Conservation (phyloP, 371 early-diverging fungal species). For the Sporodiniella umbellata region DNA sequence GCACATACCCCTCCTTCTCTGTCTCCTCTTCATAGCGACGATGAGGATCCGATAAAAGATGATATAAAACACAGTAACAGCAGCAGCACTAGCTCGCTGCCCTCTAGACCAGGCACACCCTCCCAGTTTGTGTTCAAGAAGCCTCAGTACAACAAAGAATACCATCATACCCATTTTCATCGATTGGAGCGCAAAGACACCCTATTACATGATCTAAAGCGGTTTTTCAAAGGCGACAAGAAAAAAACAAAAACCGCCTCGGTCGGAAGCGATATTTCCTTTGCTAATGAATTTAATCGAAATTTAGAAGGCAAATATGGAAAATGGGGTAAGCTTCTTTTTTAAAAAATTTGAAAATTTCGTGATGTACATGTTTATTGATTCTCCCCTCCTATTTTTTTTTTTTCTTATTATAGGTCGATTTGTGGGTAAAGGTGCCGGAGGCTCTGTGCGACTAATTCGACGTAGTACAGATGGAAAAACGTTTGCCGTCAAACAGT, state of each 20-base stretch:
- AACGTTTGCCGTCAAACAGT: constrained; percentile 81
- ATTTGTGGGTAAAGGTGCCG: constrained; percentile 74
- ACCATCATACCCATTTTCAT: constrained; percentile 44
- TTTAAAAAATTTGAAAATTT: too few species aligned
- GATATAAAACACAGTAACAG: background rate
- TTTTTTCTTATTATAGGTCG: constrained; percentile 30
- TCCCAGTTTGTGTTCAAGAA: constrained; percentile 49
- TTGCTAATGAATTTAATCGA: constrained; percentile 38
- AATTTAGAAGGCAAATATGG: constrained; percentile 30
- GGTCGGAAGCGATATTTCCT: constrained; percentile 20
- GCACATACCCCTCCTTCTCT: constrained; percentile 16
- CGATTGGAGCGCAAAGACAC: constrained; percentile 46
- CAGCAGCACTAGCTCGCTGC: background rate
- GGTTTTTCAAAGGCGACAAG: constrained; percentile 36
- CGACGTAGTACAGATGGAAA: constrained; percentile 52
- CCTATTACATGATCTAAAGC: constrained; percentile 51
- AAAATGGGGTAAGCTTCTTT: constrained; percentile 28
- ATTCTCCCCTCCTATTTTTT: background rate
- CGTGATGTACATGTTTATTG: too few species aligned
- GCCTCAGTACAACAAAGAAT: constrained; percentile 43
- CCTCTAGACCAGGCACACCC: constrained; percentile 22
- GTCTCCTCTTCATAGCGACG: constrained; percentile 9
- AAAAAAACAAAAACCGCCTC: constrained; percentile 22
- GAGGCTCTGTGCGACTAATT: constrained; percentile 71
- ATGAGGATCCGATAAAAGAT: background rate